A percentile compares a stretch with the other conserved stretches of the same genome.
These are phyloP conservation scores for Lactarius psammicola DNA, from an alignment of 768 basidiomycete species.

Conservation along the genomic window DNA sequence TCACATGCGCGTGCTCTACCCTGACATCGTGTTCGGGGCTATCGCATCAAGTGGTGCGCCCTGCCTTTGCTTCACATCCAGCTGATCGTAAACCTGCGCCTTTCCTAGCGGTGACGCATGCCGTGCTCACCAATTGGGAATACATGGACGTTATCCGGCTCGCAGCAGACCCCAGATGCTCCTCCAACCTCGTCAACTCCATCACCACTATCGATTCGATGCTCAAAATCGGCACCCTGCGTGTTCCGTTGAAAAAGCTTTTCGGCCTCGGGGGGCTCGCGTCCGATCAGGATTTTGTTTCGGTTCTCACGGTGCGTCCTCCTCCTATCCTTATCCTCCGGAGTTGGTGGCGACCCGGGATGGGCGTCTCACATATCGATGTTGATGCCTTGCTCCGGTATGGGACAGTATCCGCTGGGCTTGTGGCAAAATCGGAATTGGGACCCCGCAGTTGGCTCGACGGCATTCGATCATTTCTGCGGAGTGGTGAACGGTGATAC, in stretches of 20 bases:
- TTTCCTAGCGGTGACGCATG: constrained; percentile 74
- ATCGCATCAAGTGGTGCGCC: constrained; percentile 80
- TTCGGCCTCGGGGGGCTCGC: constrained; percentile 71
- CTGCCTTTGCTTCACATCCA: constrained; percentile 3
- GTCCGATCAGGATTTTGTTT: constrained; percentile 77
- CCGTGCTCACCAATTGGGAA: constrained; percentile 78
- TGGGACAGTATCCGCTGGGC: constrained; percentile 55
- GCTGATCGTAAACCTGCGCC: neutral
- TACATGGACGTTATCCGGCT: constrained; percentile 83
- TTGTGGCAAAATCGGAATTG: constrained; percentile 85
- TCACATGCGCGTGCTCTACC: constrained; percentile 86
- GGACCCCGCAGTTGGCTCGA: constrained; percentile 69
- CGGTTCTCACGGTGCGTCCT: constrained; percentile 55
- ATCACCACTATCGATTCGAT: constrained; percentile 62
- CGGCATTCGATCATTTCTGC: constrained; percentile 67
- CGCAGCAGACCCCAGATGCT: constrained; percentile 63
- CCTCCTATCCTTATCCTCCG: neutral
- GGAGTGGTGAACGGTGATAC: constrained; percentile 39
- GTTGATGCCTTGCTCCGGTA: neutral
- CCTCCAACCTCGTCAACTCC: constrained; percentile 55
- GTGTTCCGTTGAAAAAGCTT: constrained; percentile 58
- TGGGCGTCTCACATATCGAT: neutral
- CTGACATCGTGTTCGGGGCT: constrained; percentile 82
- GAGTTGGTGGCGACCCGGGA: neutral
- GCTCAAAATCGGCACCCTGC: constrained; percentile 48